These are phyloP conservation scores for Beauveria pseudobassiana DNA, from an alignment of 2,329 filamentous ascomycete species.

Conservation along the genomic window DNA sequence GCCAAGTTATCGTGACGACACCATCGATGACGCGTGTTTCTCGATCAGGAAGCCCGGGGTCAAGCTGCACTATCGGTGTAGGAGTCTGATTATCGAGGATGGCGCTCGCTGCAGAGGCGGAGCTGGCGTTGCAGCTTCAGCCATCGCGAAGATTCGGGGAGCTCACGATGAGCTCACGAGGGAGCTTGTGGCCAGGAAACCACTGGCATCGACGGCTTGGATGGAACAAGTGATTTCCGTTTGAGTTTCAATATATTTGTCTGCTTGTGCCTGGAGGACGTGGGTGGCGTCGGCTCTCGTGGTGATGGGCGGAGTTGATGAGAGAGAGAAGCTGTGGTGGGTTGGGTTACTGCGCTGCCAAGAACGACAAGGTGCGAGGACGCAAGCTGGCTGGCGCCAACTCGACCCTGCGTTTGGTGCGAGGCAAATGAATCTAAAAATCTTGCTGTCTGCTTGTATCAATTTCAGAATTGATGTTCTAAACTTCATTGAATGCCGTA, in stretches of 20 bases:
- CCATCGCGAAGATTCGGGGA: conserved; percentile 3
- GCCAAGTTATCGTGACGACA: conserved; percentile 81
- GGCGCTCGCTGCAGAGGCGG: neutral
- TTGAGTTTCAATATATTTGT: neutral
- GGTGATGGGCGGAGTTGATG: conserved; percentile 5
- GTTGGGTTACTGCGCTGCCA: neutral
- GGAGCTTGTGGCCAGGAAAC: neutral
- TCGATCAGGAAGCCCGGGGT: conserved; percentile 37
- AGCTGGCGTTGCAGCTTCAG: conserved; percentile 4
- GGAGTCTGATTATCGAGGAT: conserved; percentile 22
- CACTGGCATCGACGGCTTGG: neutral
- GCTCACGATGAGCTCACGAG: conserved; percentile 12
- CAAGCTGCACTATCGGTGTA: conserved; percentile 50
- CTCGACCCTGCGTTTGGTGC: neutral
- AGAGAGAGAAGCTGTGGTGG: conserved; percentile 2
- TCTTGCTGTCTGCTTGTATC: no score
- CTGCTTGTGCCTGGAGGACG: neutral
- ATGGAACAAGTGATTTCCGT: neutral
- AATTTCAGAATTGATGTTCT: no score
- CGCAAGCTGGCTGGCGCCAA: neutral
- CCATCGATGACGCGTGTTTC: conserved; percentile 50
- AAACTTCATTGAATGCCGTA: no score
- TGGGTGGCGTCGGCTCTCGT: neutral
- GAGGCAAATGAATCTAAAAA: neutral
- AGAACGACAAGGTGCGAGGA: neutral